Evolutionary conservation across 148 eudicot genomes (phyloP).

Genomic region (Cornus kousa): DNA sequence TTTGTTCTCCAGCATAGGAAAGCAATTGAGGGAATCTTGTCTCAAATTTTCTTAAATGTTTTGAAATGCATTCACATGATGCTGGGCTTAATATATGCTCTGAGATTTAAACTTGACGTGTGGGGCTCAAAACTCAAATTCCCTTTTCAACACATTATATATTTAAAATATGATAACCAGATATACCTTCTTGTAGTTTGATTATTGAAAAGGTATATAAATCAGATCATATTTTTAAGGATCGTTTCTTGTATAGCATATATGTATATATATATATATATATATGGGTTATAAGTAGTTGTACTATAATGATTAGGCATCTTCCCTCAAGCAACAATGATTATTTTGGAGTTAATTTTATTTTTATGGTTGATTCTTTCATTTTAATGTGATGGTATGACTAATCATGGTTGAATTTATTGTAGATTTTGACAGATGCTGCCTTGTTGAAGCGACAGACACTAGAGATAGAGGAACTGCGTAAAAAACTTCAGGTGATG

Average conservation of each 20-base stretch:
- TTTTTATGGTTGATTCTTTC: neutral
- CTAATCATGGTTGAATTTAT: conserved; percentile 12
- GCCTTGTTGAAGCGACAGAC: conserved; percentile 92
- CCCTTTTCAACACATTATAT: neutral
- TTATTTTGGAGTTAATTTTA: conserved; percentile 15
- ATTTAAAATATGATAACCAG: neutral
- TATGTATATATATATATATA: neutral
- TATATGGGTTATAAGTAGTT: neutral
- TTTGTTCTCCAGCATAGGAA: neutral
- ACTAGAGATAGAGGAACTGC: conserved; percentile 85
- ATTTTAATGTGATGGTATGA: neutral
- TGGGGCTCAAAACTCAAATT: neutral
- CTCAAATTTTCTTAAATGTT: neutral
- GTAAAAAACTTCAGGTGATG: conserved; percentile 77
- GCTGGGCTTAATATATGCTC: neutral
- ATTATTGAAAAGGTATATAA: neutral
- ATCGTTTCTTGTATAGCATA: no score
- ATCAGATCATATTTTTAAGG: neutral
- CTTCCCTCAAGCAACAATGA: neutral
- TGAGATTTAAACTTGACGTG: neutral
- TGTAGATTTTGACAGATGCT: conserved; percentile 90
- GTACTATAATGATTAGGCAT: neutral
- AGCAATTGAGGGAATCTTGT: neutral
- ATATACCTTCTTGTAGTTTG: neutral
- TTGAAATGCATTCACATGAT: neutral